These are phyloP conservation scores for Microbotryum lychnidis-dioicae DNA, from an alignment of 1,284 basidiomycete species.

Conservation along the genomic window DNA sequence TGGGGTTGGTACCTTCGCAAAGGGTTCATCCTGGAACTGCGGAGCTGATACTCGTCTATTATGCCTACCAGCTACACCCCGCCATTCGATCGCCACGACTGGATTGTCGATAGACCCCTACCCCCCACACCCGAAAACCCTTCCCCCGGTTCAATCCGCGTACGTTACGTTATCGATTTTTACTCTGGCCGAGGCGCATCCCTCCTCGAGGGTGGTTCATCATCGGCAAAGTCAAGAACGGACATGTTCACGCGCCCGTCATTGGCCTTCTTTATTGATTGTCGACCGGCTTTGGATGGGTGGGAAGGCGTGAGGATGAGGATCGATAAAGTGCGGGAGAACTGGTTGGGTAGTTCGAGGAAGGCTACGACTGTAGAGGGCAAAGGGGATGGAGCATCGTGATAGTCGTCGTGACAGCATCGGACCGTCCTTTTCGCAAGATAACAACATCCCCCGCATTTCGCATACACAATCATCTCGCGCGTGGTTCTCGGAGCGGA, in stretches of 20 bases:
- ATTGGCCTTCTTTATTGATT: constrained; percentile 84
- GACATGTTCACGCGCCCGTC: constrained; percentile 1
- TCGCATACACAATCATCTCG: too few species aligned
- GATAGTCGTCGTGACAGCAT: too few species aligned
- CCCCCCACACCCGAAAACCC: neutral
- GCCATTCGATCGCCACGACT: constrained; percentile 96
- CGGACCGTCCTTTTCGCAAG: too few species aligned
- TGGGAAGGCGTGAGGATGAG: constrained; percentile 78
- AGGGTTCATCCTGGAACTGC: neutral
- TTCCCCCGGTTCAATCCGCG: constrained; percentile 58
- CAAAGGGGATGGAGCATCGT: neutral
- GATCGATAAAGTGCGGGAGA: constrained; percentile 16
- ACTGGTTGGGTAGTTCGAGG: neutral
- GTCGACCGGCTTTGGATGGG: constrained; percentile 81
- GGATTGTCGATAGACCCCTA: constrained; percentile 71
- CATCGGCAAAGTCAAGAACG: constrained; percentile 18
- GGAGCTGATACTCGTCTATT: neutral
- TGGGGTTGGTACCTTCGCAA: neutral
- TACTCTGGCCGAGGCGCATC: constrained; percentile 70
- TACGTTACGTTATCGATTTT: constrained; percentile 97
- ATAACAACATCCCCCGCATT: too few species aligned
- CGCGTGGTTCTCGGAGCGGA: too few species aligned
- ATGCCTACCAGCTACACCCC: constrained; percentile 61
- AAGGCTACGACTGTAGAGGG: neutral
- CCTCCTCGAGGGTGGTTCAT: constrained; percentile 22